phyloP scores from a whole-genome alignment of 352 stramenopile species.

The Pythium sp. region DNA sequence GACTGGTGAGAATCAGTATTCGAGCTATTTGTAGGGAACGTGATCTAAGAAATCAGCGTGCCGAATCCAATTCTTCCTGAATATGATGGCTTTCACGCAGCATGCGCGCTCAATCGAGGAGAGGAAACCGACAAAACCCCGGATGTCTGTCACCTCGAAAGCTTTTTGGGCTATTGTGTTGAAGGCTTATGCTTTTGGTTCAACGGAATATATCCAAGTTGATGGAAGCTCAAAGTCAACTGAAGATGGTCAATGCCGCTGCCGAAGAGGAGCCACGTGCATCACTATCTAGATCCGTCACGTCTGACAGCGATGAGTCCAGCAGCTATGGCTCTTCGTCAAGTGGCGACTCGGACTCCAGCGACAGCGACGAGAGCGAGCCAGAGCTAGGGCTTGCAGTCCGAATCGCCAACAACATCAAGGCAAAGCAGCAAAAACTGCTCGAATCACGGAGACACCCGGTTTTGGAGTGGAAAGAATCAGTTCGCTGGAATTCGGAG shows the following conservation, averaged over 20 bases:
- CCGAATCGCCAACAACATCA: conserved; percentile 25
- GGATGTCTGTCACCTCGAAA: background rate
- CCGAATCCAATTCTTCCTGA: background rate
- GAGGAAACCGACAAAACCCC: no score
- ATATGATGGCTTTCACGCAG: background rate
- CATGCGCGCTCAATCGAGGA: background rate
- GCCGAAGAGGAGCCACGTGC: background rate
- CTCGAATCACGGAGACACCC: conserved; percentile 43
- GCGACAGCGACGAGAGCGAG: conserved; percentile 29
- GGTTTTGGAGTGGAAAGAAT: conserved; percentile 50
- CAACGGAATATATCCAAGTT: conserved; percentile 1
- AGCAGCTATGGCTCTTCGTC: conserved; percentile 19
- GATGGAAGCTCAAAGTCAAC: background rate
- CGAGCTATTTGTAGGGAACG: background rate
- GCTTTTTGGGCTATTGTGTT: background rate
- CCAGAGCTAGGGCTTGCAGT: conserved; percentile 25
- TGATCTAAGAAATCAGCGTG: background rate
- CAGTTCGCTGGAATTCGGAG: conserved; percentile 35
- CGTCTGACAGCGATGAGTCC: conserved; percentile 9
- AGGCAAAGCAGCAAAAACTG: conserved; percentile 37
- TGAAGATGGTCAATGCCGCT: background rate
- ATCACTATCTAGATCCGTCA: background rate
- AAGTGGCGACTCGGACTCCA: conserved; percentile 23
- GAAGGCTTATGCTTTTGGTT: background rate
- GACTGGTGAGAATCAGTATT: background rate